Conservation (phyloP, 805 yeast species). For the Yarrowia deformans region DNA sequence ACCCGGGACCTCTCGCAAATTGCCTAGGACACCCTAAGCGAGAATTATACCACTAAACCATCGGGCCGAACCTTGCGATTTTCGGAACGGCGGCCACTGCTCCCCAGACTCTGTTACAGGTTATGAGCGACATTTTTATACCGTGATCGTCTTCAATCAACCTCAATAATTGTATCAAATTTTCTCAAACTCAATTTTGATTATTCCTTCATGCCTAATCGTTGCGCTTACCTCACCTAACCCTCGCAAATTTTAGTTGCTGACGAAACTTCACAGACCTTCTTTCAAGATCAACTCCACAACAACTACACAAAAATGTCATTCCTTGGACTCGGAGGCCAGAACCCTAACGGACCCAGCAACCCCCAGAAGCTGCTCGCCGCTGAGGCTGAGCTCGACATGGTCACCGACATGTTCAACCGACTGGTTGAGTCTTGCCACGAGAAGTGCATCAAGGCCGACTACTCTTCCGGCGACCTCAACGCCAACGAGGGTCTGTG, state of each 20-base stretch:
- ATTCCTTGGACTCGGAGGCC: constrained; percentile 60
- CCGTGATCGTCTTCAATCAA: neutral
- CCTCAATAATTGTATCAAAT: too few relatives aligned
- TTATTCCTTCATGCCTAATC: neutral
- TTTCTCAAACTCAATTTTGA: neutral
- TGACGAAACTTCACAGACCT: constrained; percentile 25
- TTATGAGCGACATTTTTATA: constrained; percentile 22
- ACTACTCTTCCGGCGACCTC: constrained; percentile 75
- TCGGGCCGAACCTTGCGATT: constrained; percentile 9
- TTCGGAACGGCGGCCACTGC: neutral
- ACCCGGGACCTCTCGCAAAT: constrained; percentile 40
- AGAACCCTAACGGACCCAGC: constrained; percentile 51
- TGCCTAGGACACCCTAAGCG: constrained; percentile 39
- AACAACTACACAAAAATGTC: constrained; percentile 47
- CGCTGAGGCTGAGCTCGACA: constrained; percentile 96
- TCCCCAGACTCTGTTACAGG: neutral
- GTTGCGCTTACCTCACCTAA: constrained; percentile 3
- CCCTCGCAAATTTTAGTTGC: constrained; percentile 37
- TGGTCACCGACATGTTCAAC: constrained; percentile 98
- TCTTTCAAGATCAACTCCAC: constrained; percentile 16
- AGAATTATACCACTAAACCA: constrained; percentile 39
- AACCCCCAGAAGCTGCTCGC: constrained; percentile 58
- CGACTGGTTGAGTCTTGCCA: constrained; percentile 87
- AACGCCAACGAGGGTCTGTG: constrained; percentile 83
- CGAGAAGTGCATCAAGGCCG: constrained; percentile 71